Percentiles rank a stretch among this genome's conserved stretches.
These are phyloP conservation scores for Plantago elongata DNA, from an alignment of 257 asterid genomes.

Conservation along the genomic window DNA sequence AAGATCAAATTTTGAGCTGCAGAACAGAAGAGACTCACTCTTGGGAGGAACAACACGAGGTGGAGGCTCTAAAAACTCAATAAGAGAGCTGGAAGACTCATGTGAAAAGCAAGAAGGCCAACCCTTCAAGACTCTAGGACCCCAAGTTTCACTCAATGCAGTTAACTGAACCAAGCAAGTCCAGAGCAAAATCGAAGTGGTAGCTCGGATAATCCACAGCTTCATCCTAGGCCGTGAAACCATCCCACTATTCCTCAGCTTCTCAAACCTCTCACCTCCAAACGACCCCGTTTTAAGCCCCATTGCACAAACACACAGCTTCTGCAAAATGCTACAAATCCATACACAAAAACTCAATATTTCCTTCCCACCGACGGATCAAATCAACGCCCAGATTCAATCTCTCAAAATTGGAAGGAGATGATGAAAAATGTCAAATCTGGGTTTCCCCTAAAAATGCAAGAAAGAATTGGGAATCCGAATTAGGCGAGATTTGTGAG, in stretches of 20 bases:
- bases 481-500: slow-evolving; percentile 16
- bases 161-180: slow-evolving; percentile 87
- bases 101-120: slow-evolving; percentile 94
- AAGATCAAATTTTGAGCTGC: too few species aligned
- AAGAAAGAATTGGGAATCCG: not conserved
- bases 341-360: slow-evolving; percentile 17
- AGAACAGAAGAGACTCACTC: slow-evolving; percentile 43
- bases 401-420: slow-evolving; percentile 9
- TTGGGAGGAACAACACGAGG: slow-evolving; percentile 81
- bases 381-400: too few species aligned
- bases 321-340: slow-evolving; percentile 53
- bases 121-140: slow-evolving; percentile 78
- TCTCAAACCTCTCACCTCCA: slow-evolving; percentile 63
- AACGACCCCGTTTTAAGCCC: slow-evolving; percentile 60
- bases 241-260: slow-evolving; percentile 55
- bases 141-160: slow-evolving; percentile 83
- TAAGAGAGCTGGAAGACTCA: slow-evolving; percentile 41
- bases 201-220: slow-evolving; percentile 89
- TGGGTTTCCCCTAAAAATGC: not conserved
- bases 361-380: too few species aligned
- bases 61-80: slow-evolving; percentile 52
- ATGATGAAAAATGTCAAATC: slow-evolving; percentile 8
- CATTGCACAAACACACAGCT: slow-evolving; percentile 51
- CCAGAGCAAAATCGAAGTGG: slow-evolving; percentile 75
- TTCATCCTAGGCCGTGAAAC: slow-evolving; percentile 79